Evolutionary conservation across 192 early-diverging fungal genomes (phyloP).

Genomic region (Gaertneriomyces semiglobifer): DNA sequence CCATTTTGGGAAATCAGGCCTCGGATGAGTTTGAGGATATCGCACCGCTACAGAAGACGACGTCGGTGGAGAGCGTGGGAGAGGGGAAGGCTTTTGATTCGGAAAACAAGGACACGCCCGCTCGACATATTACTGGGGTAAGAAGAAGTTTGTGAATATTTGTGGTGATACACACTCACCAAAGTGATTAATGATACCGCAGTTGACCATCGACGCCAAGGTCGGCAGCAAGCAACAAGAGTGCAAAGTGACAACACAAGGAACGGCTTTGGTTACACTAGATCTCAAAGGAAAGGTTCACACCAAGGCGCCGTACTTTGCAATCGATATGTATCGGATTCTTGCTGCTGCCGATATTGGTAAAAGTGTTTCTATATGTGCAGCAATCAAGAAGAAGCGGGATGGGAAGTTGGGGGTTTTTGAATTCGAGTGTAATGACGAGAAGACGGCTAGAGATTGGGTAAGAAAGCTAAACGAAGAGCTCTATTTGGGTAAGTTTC

Average conservation of each 20-base stretch:
- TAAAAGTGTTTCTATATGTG: constrained; percentile 2
- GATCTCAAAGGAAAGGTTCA: neutral
- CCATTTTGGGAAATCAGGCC: too few relatives aligned
- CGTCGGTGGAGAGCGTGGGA: too few relatives aligned
- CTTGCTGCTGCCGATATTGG: constrained; percentile 9
- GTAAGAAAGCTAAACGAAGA: neutral
- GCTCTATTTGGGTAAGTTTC: constrained; percentile 1
- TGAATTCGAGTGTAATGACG: constrained; percentile 10
- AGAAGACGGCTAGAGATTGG: constrained; percentile 2
- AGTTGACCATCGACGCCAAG: constrained; percentile 5
- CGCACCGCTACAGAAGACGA: too few relatives aligned
- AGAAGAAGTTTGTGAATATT: neutral
- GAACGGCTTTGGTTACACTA: neutral
- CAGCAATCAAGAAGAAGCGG: neutral
- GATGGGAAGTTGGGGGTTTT: constrained; percentile 1
- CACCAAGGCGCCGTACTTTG: neutral
- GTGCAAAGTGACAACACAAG: neutral
- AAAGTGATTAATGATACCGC: neutral
- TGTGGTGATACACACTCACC: neutral
- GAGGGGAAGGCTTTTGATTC: too few relatives aligned
- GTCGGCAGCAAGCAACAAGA: neutral
- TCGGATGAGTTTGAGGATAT: too few relatives aligned
- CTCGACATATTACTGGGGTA: neutral
- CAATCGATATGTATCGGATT: constrained; percentile 10
- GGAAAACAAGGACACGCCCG: too few relatives aligned